Evolutionary conservation across 148 eudicot species (phyloP).

Genomic region (Euryodendron excelsum): DNA sequence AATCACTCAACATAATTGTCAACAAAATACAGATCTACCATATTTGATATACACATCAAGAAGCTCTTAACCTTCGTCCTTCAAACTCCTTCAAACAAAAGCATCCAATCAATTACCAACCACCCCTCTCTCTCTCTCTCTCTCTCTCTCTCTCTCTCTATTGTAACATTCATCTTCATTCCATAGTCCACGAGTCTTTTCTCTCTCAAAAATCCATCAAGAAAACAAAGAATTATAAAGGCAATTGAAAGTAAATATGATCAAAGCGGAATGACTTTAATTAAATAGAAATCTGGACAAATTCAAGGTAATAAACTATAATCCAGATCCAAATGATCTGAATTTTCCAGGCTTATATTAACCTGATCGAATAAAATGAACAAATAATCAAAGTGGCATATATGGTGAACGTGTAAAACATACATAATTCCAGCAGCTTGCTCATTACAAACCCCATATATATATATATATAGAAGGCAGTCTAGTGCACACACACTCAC

Average conservation of each 20-base stretch:
- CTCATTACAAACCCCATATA: no score
- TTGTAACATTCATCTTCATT: no score
- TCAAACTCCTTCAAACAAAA: constrained; percentile 20
- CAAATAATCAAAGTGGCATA: not conserved
- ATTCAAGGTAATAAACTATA: not conserved
- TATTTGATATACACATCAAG: not conserved
- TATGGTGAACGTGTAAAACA: no score
- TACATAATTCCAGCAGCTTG: no score
- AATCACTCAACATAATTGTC: constrained; percentile 22
- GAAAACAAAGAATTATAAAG: not conserved
- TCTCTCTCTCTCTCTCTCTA: not conserved
- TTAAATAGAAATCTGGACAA: not conserved
- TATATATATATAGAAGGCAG: no score
- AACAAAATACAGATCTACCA: constrained; percentile 24
- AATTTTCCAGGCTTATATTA: not conserved
- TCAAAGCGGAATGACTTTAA: not conserved
- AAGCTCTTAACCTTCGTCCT: no score
- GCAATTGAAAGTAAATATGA: not conserved
- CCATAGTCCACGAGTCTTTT: no score
- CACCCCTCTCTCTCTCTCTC: constrained; percentile 3
- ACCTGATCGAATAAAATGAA: not conserved
- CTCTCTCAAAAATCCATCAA: constrained; percentile 1
- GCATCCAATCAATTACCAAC: not conserved
- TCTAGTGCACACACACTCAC: no score
- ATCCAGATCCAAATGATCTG: not conserved